Conservation (phyloP, 305 asterid genomes). For the Rubia tinctorum region DNA sequence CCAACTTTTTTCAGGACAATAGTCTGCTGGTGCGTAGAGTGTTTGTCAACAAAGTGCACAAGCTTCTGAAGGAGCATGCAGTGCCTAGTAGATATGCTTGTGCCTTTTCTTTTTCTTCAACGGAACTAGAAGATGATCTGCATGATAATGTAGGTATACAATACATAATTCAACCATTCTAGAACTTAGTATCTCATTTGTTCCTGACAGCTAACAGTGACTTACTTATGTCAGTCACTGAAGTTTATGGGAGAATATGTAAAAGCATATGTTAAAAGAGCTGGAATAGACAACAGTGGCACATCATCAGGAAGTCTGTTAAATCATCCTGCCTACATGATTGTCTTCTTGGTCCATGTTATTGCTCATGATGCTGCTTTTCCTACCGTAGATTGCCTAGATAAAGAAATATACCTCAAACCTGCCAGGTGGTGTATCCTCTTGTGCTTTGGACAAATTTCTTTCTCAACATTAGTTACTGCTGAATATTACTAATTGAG, state of each 20-base stretch:
- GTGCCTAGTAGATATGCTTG: constrained; percentile 88
- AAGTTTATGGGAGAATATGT: constrained; percentile 60
- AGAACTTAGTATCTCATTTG: constrained; percentile 12
- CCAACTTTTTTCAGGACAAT: constrained; percentile 50
- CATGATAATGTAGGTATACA: constrained; percentile 52
- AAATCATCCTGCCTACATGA: constrained; percentile 61
- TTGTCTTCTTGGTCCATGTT: constrained; percentile 72
- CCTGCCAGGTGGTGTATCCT: constrained; percentile 54
- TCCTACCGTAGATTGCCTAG: constrained; percentile 60
- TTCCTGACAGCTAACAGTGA: constrained; percentile 11
- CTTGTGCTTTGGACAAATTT: constrained; percentile 8
- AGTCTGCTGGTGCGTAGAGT: constrained; percentile 52
- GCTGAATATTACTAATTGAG: constrained; percentile 5
- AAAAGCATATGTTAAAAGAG: constrained; percentile 41
- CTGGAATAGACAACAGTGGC: constrained; percentile 40
- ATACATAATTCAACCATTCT: neutral
- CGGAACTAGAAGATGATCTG: constrained; percentile 50
- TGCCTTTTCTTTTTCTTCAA: constrained; percentile 60
- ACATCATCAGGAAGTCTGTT: constrained; percentile 36
- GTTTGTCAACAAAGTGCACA: constrained; percentile 59
- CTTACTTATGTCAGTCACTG: constrained; percentile 41
- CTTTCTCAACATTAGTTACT: constrained; percentile 15
- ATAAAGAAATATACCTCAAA: constrained; percentile 44
- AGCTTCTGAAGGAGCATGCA: constrained; percentile 48
- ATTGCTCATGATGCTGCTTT: constrained; percentile 72